A percentile compares a stretch with the other conserved stretches of the same genome.
These are phyloP conservation scores for Pyrrhoderma lamaoense DNA, from an alignment of 1,284 basidiomycete genomes.

Conservation along the genomic window DNA sequence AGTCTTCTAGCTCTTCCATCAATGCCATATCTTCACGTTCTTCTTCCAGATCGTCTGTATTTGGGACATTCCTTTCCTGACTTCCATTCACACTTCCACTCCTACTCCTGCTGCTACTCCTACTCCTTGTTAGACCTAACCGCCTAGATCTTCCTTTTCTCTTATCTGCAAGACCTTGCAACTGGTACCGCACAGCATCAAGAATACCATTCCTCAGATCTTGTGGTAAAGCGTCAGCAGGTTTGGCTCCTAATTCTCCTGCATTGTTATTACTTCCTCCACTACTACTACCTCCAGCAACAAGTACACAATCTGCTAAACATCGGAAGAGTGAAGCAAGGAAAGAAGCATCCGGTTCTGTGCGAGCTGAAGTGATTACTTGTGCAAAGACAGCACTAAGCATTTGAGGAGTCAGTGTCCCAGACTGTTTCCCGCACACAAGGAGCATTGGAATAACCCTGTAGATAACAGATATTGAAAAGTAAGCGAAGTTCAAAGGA, in stretches of 20 bases:
- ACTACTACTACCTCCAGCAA: conserved; percentile 43
- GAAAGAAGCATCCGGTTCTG: conserved; percentile 67
- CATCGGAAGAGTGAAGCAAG: conserved; percentile 73
- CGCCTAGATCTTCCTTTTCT: conserved; percentile 42
- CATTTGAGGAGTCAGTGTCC: conserved; percentile 62
- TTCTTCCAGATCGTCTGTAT: conserved; percentile 32
- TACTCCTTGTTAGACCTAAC: not conserved
- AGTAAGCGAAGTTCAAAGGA: not conserved
- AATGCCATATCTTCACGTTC: conserved; percentile 65
- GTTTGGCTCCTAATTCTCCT: conserved; percentile 1
- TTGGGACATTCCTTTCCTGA: not conserved
- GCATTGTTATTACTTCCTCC: not conserved
- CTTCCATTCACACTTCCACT: not conserved
- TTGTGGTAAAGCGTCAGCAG: conserved; percentile 35
- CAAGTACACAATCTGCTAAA: conserved; percentile 57
- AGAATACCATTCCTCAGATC: conserved; percentile 49
- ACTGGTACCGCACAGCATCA: conserved; percentile 62
- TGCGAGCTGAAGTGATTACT: conserved; percentile 56
- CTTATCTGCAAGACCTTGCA: conserved; percentile 57
- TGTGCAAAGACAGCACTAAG: conserved; percentile 62
- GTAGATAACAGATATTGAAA: conserved; percentile 9
- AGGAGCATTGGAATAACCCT: conserved; percentile 73
- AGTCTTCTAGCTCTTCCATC: conserved; percentile 69
- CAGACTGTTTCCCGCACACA: conserved; percentile 62
- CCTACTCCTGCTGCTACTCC: too few relatives aligned